Evolutionary conservation across 1,284 basidiomycete genomes (phyloP).

Genomic region (Trichosporon sp.): DNA sequence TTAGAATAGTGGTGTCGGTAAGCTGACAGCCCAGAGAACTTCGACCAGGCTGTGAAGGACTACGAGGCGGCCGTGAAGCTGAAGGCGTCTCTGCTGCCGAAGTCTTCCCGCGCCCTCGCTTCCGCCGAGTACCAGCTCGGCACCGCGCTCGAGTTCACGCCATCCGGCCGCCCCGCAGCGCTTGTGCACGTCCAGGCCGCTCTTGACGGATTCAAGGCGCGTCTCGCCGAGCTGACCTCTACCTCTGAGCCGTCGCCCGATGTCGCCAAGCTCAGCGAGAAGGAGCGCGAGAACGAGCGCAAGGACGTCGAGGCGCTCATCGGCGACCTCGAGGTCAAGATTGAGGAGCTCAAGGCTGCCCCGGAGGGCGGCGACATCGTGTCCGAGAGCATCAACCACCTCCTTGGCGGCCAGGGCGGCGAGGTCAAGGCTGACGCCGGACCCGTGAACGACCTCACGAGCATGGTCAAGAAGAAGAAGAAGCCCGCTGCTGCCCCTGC

Average conservation of each 20-base stretch:
- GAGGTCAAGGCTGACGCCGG: slow-evolving; percentile 50
- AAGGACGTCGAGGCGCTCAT: slow-evolving; percentile 74
- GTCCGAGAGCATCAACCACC: slow-evolving; percentile 54
- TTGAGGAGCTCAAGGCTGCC: slow-evolving; percentile 80
- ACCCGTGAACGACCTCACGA: slow-evolving; percentile 75
- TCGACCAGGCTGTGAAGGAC: slow-evolving; percentile 83
- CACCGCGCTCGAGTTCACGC: slow-evolving; percentile 76
- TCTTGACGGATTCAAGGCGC: slow-evolving; percentile 69
- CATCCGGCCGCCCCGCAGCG: slow-evolving; percentile 74
- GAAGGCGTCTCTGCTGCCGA: slow-evolving; percentile 70
- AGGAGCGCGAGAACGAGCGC: slow-evolving; percentile 72
- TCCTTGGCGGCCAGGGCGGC: slow-evolving; percentile 58
- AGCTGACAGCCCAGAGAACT: slow-evolving; percentile 69
- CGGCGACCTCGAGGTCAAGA: slow-evolving; percentile 79
- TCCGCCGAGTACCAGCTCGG: slow-evolving; percentile 87
- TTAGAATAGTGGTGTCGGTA: no score
- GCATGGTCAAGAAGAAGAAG: slow-evolving; percentile 76
- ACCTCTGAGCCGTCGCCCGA: slow-evolving; percentile 28
- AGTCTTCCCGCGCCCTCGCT: slow-evolving; percentile 80
- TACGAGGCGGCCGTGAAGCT: slow-evolving; percentile 72
- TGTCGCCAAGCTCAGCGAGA: slow-evolving; percentile 61
- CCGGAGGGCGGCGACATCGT: slow-evolving; percentile 63
- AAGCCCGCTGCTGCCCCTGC: slow-evolving; percentile 15
- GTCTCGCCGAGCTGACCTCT: slow-evolving; percentile 67
- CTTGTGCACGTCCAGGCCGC: slow-evolving; percentile 77